Conservation (phyloP, 345 rosid genomes). For the Dimocarpus longan region DNA sequence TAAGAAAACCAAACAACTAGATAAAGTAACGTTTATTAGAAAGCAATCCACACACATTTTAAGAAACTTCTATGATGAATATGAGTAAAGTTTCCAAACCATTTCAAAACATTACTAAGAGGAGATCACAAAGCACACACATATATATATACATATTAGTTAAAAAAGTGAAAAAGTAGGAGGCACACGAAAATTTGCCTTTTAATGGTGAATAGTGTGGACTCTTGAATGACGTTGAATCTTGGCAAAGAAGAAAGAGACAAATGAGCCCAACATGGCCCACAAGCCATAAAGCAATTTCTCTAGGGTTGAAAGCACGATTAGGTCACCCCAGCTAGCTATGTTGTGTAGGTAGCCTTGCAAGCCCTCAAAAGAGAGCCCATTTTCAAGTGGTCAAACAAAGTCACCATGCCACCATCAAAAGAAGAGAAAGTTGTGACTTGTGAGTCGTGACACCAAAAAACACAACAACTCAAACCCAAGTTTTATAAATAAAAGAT, state of each 20-base stretch:
- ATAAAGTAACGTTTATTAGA: neutral
- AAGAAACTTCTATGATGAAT: neutral
- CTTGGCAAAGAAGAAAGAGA: slow-evolving; percentile 1
- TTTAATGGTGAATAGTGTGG: neutral
- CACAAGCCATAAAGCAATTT: neutral
- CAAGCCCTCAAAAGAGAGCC: slow-evolving; percentile 16
- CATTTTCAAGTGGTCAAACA: slow-evolving; percentile 24
- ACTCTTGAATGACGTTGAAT: neutral
- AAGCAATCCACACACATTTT: neutral
- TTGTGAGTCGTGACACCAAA: neutral
- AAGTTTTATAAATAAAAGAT: slow-evolving; percentile 2
- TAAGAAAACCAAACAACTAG: neutral
- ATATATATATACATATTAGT: too few species aligned
- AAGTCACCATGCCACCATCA: slow-evolving; percentile 13
- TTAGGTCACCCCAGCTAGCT: neutral
- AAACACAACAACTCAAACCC: neutral
- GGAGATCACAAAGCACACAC: too few species aligned
- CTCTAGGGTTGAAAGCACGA: neutral
- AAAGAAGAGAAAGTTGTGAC: slow-evolving; percentile 46
- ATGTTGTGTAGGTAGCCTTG: too few species aligned
- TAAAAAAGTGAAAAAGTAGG: neutral
- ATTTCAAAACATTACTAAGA: neutral
- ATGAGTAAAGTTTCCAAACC: neutral
- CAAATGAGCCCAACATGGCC: slow-evolving; percentile 14
- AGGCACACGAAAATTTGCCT: neutral